phyloP scores from a whole-genome alignment of 2,329 filamentous ascomycete species.

The Penicillium olsonii region DNA sequence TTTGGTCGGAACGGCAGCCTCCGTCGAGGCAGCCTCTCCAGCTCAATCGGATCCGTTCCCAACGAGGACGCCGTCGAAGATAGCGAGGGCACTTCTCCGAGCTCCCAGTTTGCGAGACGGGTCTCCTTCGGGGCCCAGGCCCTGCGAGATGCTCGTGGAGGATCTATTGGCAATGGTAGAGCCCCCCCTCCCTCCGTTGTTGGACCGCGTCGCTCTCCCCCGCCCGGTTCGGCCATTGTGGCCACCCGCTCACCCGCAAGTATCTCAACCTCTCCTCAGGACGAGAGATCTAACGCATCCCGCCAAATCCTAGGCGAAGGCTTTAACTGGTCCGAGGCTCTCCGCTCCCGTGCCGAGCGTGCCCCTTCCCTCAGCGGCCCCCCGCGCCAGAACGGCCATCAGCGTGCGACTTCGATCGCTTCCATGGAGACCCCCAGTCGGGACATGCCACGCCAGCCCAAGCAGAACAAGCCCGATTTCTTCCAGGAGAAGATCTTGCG shows the following conservation, averaged over 20 bases:
- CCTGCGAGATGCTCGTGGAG: constrained; percentile 67
- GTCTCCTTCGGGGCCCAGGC: constrained; percentile 89
- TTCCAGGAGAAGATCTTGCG: constrained; percentile 97
- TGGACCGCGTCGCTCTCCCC: constrained; percentile 27
- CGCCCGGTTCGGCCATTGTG: constrained; percentile 23
- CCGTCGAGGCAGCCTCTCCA: constrained; percentile 70
- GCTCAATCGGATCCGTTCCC: constrained; percentile 50
- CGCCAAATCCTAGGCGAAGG: constrained; percentile 71
- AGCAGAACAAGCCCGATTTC: constrained; percentile 76
- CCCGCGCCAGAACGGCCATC: constrained; percentile 49
- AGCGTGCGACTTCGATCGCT: constrained; percentile 47
- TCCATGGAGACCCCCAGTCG: constrained; percentile 58
- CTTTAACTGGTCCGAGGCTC: constrained; percentile 96
- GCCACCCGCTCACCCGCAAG: constrained; percentile 35
- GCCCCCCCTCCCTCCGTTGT: constrained; percentile 37
- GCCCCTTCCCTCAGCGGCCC: constrained; percentile 51
- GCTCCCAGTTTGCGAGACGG: constrained; percentile 71
- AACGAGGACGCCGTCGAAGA: constrained; percentile 56
- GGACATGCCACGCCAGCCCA: constrained; percentile 48
- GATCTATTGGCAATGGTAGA: constrained; percentile 66
- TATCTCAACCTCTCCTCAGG: constrained; percentile 37
- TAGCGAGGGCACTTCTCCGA: constrained; percentile 68
- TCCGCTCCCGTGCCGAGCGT: constrained; percentile 88
- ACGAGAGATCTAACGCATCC: constrained; percentile 47
- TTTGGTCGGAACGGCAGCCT: constrained; percentile 48